A percentile compares a stretch with the other conserved stretches of the same genome.
Conservation (phyloP, 2,329 filamentous ascomycete species). For the Thyridium curvatum region DNA sequence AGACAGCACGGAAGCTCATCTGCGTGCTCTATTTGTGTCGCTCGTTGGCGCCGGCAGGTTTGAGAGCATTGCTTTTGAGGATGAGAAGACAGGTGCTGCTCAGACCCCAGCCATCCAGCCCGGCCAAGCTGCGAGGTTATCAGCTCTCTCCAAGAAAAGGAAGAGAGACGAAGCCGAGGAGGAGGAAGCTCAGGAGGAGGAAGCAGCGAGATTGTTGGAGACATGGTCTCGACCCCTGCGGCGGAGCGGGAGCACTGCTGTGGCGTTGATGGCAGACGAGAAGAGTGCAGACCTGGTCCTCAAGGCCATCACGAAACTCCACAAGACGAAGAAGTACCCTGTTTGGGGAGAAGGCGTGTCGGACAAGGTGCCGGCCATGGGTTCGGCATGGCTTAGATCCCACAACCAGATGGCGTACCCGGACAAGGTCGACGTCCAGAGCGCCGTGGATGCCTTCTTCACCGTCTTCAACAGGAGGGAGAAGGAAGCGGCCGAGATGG, state of each 20-base stretch:
- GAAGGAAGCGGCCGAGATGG: constrained; percentile 56
- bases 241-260: constrained; percentile 68
- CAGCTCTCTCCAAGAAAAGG: constrained; percentile 39
- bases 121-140: constrained; percentile 30
- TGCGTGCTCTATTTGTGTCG: constrained; percentile 68
- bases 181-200: constrained; percentile 51
- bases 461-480: constrained; percentile 68
- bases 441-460: constrained; percentile 80
- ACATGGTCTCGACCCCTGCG: constrained; percentile 69
- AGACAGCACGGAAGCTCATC: constrained; percentile 71
- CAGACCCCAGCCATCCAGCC: constrained; percentile 34
- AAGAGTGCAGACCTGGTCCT: constrained; percentile 70
- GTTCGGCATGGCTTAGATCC: constrained; percentile 49
- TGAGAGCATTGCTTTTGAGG: constrained; percentile 71
- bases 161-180: constrained; percentile 35
- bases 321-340: constrained; percentile 54
- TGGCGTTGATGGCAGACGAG: constrained; percentile 79
- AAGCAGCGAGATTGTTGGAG: constrained; percentile 55
- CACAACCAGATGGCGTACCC: constrained; percentile 72
- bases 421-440: constrained; percentile 58
- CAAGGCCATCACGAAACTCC: constrained; percentile 63
- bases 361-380: constrained; percentile 51
- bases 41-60: constrained; percentile 74
- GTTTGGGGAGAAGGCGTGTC: constrained; percentile 62
- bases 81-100: constrained; percentile 34